phyloP scores from a whole-genome alignment of 2,329 filamentous ascomycete species.

The Exophiala sideris region DNA sequence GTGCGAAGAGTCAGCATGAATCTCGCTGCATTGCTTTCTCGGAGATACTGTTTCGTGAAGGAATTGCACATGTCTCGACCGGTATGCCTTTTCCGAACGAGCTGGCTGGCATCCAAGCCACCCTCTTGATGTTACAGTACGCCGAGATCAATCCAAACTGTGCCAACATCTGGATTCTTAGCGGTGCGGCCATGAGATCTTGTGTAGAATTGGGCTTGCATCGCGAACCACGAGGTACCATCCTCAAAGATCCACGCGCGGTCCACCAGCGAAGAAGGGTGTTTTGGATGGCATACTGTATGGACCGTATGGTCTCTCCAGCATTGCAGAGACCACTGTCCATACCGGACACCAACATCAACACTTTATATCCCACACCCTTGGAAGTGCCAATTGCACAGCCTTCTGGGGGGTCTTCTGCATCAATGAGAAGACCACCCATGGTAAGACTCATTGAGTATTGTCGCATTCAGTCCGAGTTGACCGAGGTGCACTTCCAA shows the following conservation, averaged over 20 bases:
- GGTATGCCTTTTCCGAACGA: conserved; percentile 21
- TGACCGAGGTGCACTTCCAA: conserved; percentile 23
- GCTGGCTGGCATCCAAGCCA: conserved; percentile 17
- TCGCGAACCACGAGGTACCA: conserved; percentile 4
- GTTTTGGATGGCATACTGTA: conserved; percentile 23
- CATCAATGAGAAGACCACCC: no score
- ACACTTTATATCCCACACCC: conserved; percentile 21
- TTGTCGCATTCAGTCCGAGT: conserved; percentile 14
- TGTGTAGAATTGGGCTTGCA: conserved; percentile 23
- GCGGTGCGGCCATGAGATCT: conserved; percentile 16
- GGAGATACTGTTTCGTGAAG: conserved; percentile 25
- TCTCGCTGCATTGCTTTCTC: conserved; percentile 29
- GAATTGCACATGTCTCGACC: conserved; percentile 23
- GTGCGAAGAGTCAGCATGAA: conserved; percentile 28
- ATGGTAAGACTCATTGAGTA: conserved; percentile 10
- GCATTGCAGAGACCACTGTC: conserved; percentile 21
- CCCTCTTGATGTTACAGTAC: conserved; percentile 19
- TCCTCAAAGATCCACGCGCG: conserved; percentile 22
- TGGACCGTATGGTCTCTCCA: conserved; percentile 22
- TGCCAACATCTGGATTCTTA: conserved; percentile 22
- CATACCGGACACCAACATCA: conserved; percentile 19
- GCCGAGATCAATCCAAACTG: conserved; percentile 20
- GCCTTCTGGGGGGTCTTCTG: neutral
- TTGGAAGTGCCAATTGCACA: conserved; percentile 14
- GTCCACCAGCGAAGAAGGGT: conserved; percentile 14